Evolutionary conservation across 371 early-diverging fungal genomes (phyloP).

Genomic region (Rhizomucor miehei): DNA sequence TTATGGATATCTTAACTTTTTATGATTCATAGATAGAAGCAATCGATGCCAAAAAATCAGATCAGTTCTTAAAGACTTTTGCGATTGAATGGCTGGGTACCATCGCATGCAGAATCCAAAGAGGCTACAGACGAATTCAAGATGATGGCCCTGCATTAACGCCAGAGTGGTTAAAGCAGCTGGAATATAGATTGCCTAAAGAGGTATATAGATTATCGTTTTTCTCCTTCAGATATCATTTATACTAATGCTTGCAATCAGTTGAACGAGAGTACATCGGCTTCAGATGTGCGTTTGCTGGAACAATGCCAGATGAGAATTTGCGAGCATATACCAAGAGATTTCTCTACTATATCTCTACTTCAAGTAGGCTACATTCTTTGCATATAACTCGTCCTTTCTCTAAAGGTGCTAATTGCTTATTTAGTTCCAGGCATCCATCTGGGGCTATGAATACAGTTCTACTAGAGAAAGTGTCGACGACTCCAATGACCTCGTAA

Average conservation of each 20-base stretch:
- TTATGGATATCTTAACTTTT: not conserved
- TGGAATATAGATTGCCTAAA: conserved; percentile 24
- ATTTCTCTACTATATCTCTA: not conserved
- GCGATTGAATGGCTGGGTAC: conserved; percentile 78
- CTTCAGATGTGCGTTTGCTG: not conserved
- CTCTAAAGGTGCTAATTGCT: not conserved
- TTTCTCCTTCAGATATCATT: not conserved
- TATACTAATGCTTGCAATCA: not conserved
- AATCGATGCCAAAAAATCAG: conserved; percentile 59
- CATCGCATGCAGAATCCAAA: conserved; percentile 56
- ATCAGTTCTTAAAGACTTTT: conserved; percentile 57
- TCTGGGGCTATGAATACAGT: conserved; percentile 13
- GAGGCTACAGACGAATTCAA: conserved; percentile 18
- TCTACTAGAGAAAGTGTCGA: conserved; percentile 1
- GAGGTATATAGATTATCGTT: conserved; percentile 7
- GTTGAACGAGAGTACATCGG: conserved; percentile 16
- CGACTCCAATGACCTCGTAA: not conserved
- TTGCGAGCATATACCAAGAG: conserved; percentile 8
- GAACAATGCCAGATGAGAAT: conserved; percentile 29
- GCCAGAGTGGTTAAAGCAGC: conserved; percentile 35
- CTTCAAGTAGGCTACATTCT: conserved; percentile 8
- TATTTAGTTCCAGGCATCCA: conserved; percentile 24
- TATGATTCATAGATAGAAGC: conserved; percentile 38
- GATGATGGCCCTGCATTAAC: conserved; percentile 12
- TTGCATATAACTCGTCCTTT: not conserved